Evolutionary conservation across 352 stramenopile species (phyloP).

Genomic region (Pythium coloratum): DNA sequence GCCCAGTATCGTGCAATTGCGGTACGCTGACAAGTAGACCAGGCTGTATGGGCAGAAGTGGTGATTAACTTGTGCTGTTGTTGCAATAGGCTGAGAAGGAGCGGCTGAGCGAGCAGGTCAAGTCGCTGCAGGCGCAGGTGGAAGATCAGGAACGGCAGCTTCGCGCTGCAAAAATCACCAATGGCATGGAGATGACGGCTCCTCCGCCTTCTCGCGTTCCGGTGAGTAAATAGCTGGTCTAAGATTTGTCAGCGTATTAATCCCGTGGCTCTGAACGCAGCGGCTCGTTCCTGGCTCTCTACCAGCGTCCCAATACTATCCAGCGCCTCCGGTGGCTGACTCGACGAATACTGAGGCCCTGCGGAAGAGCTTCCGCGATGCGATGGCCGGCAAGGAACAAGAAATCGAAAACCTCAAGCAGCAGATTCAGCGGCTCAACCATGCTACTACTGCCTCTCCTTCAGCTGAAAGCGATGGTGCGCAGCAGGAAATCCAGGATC

Average conservation of each 20-base stretch:
- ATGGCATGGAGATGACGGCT: conserved; percentile 5
- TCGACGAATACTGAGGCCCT: conserved; percentile 41
- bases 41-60: neutral
- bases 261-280: neutral
- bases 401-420: conserved; percentile 50
- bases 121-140: conserved; percentile 50
- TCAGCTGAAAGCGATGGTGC: neutral
- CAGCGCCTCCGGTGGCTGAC: conserved; percentile 1
- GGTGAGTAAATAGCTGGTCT: neutral
- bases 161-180: conserved; percentile 12
- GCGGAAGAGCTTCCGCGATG: conserved; percentile 47
- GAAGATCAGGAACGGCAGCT: conserved; percentile 66
- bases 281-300: conserved; percentile 4
- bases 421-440: conserved; percentile 28
- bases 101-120: conserved; percentile 51
- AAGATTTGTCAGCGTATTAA: neutral
- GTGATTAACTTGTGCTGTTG: neutral
- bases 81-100: conserved; percentile 63
- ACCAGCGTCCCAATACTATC: conserved; percentile 17
- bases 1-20: conserved; percentile 54
- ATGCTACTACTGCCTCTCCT: neutral
- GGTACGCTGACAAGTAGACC: conserved; percentile 28
- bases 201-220: conserved; percentile 18
- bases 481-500: conserved; percentile 43
- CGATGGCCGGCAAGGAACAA: conserved; percentile 61